phyloP scores from a whole-genome alignment of 2,329 filamentous ascomycete species.

The Penicillium digitatum region DNA sequence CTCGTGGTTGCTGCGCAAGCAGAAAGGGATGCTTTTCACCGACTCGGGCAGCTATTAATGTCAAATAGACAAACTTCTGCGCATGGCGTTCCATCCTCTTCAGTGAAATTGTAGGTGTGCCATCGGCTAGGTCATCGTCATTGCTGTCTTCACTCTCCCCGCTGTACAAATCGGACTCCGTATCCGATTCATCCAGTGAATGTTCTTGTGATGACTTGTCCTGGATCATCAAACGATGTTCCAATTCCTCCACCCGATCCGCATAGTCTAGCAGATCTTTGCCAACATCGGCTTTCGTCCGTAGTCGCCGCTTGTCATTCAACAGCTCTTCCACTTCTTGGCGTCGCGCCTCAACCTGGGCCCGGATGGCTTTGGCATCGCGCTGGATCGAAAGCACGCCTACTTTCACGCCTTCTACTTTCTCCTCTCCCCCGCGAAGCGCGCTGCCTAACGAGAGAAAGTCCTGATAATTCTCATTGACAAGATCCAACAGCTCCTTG shows the following conservation, averaged over 20 bases:
- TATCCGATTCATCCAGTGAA: conserved; percentile 26
- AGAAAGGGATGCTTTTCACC: conserved; percentile 62
- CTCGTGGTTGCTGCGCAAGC: conserved; percentile 52
- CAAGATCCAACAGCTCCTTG: conserved; percentile 84
- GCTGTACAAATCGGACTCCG: conserved; percentile 36
- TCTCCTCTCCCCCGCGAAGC: conserved; percentile 82
- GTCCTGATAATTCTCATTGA: conserved; percentile 91
- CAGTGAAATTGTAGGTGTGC: conserved; percentile 37
- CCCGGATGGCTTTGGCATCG: conserved; percentile 71
- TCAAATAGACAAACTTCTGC: conserved; percentile 56
- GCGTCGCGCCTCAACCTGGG: conserved; percentile 60
- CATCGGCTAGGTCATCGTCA: conserved; percentile 41
- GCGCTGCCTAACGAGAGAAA: conserved; percentile 81
- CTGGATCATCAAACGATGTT: conserved; percentile 65
- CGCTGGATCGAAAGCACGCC: conserved; percentile 80
- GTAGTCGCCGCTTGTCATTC: conserved; percentile 63
- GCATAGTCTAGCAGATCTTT: conserved; percentile 46
- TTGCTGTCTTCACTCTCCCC: conserved; percentile 36
- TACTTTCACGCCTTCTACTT: conserved; percentile 83
- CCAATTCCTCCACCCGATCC: conserved; percentile 55
- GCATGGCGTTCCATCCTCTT: conserved; percentile 54
- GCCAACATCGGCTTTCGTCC: conserved; percentile 60
- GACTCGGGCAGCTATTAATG: conserved; percentile 49
- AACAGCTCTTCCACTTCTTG: conserved; percentile 61
- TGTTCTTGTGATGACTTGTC: conserved; percentile 25